Evolutionary conservation across 169 alveolate genomes (phyloP).

Genomic region (Plasmodium relictum): DNA sequence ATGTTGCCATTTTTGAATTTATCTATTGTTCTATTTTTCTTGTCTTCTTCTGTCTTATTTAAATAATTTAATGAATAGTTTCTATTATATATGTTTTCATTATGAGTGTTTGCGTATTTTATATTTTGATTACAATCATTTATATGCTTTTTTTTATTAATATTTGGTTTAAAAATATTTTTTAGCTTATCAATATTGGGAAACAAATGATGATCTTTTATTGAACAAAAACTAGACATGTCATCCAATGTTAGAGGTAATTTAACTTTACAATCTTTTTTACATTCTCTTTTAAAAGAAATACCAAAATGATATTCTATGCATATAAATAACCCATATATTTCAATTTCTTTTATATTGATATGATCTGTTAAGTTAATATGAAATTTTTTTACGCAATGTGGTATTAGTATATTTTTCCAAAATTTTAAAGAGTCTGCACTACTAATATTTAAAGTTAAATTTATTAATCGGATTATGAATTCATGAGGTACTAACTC

Average conservation of each 20-base stretch:
- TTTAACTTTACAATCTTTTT: constrained; percentile 29
- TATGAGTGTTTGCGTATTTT: no score
- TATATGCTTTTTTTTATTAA: not conserved
- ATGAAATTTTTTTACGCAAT: constrained; percentile 43
- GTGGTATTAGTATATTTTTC: constrained; percentile 50
- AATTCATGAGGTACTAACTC: constrained; percentile 68
- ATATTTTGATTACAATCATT: no score
- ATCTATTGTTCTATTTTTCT: not conserved
- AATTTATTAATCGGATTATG: constrained; percentile 48
- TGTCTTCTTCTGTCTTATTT: not conserved
- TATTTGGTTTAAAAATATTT: constrained; percentile 11
- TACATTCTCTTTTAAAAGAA: constrained; percentile 51
- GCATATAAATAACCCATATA: constrained; percentile 40
- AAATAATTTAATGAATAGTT: not conserved
- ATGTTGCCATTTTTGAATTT: not conserved
- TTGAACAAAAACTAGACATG: constrained; percentile 37
- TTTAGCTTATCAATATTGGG: constrained; percentile 41
- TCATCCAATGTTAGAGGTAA: constrained; percentile 68
- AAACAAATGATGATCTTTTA: constrained; percentile 20
- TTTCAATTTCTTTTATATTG: constrained; percentile 42
- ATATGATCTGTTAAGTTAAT: constrained; percentile 51
- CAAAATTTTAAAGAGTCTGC: constrained; percentile 46
- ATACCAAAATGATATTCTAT: constrained; percentile 72
- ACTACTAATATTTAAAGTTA: constrained; percentile 52
- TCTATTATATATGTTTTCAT: not conserved